phyloP scores from a whole-genome alignment of 495 filamentous ascomycete genomes.

The Coniosporium apollinis region DNA sequence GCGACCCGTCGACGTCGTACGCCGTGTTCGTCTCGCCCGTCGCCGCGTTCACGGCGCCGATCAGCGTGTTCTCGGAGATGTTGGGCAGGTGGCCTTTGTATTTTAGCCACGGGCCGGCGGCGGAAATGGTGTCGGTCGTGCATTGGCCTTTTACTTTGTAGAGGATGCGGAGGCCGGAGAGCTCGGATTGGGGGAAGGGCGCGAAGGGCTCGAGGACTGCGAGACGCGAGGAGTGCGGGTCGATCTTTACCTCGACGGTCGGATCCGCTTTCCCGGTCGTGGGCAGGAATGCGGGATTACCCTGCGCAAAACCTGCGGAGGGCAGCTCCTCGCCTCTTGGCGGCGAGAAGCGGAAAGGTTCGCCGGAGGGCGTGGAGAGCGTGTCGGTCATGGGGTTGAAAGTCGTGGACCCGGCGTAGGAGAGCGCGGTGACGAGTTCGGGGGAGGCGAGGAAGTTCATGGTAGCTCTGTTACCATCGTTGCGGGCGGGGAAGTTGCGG shows the following conservation, averaged over 20 bases:
- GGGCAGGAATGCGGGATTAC: conserved; percentile 60
- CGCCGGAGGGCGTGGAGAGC: conserved; percentile 64
- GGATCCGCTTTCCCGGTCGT: conserved; percentile 52
- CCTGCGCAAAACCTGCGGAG: conserved; percentile 55
- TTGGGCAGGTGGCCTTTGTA: conserved; percentile 98
- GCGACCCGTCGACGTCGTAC: conserved; percentile 59
- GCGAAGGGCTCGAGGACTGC: conserved; percentile 84
- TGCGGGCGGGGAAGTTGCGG: conserved; percentile 93
- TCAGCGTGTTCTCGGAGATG: conserved; percentile 90
- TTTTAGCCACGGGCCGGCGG: conserved; percentile 93
- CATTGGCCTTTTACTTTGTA: conserved; percentile 95
- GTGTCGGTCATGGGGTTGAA: conserved; percentile 93
- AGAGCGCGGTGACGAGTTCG: conserved; percentile 90
- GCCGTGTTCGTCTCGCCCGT: conserved; percentile 86
- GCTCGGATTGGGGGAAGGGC: conserved; percentile 61
- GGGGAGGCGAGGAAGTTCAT: conserved; percentile 98
- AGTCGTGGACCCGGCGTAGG: conserved; percentile 78
- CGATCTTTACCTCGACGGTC: conserved; percentile 49
- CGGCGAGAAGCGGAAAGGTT: conserved; percentile 69
- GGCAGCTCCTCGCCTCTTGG: conserved; percentile 69
- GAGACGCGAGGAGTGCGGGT: conserved; percentile 71
- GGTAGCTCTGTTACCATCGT: conserved; percentile 86
- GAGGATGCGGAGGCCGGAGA: conserved; percentile 59
- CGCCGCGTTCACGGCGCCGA: conserved; percentile 79
- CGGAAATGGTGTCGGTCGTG: conserved; percentile 96